phyloP scores from a whole-genome alignment of 345 rosid species.

The Barbarea vulgaris region DNA sequence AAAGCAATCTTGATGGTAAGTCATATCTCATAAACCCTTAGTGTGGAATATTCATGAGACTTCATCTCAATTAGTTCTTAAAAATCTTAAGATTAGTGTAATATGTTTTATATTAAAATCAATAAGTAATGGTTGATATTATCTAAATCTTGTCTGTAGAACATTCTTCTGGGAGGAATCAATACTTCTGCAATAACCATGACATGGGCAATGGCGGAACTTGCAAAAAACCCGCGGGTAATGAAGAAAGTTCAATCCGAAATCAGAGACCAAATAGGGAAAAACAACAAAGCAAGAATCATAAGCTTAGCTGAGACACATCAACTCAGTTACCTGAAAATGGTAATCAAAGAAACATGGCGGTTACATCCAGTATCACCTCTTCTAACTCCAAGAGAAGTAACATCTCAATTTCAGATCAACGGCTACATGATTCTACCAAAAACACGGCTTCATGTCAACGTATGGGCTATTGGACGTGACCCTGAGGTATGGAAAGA shows the following conservation, averaged over 20 bases:
- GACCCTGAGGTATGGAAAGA: constrained; percentile 40
- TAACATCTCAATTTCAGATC: constrained; percentile 31
- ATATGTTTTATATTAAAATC: not conserved
- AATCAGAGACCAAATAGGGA: constrained; percentile 40
- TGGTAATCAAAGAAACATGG: constrained; percentile 50
- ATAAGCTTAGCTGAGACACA: constrained; percentile 25
- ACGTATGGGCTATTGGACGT: constrained; percentile 47
- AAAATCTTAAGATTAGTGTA: not conserved
- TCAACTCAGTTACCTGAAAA: constrained; percentile 42
- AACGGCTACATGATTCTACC: constrained; percentile 40
- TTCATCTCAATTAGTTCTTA: not conserved
- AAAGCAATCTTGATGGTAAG: constrained; percentile 39
- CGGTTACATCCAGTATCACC: constrained; percentile 48
- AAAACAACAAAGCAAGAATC: constrained; percentile 15
- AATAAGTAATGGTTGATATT: not conserved
- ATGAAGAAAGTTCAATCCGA: constrained; percentile 63
- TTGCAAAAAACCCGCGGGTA: constrained; percentile 47
- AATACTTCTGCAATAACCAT: constrained; percentile 49
- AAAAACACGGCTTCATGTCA: constrained; percentile 44
- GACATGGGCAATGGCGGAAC: constrained; percentile 70
- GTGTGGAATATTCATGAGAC: not conserved
- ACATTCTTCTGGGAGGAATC: constrained; percentile 48
- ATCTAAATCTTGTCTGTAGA: constrained; percentile 28
- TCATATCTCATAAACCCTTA: not conserved
- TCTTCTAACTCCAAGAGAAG: constrained; percentile 49